Evolutionary conservation across 495 filamentous ascomycete genomes (phyloP), one percentile per base, ranked within the genome.

Genomic region (Aspergillus mulundensis): DNA sequence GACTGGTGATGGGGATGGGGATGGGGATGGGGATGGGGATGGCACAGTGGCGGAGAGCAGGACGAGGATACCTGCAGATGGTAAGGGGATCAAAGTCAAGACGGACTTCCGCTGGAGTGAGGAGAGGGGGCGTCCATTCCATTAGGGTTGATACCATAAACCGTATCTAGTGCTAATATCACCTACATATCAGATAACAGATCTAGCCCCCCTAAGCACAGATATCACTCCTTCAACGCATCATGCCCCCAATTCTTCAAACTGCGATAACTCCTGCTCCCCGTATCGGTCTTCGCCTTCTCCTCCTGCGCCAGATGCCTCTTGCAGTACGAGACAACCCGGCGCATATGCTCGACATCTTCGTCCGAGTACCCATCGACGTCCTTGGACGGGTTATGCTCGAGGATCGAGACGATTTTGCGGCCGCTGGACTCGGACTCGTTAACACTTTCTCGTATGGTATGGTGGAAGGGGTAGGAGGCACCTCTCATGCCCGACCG

Each of bases 221-320:
- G n/a, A n/a, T n/a, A n/a, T n/a, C 12, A 36, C 32, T 36, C 53
- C 52, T 84, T 86, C 56, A 74, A 65, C 8, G 81, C 66, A 77
- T 87, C 84, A 68, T 87, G 84, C 1, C 83, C 82, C 83, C 84
- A 87, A 54, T 87, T 88, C 74, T 87, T 87, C 67, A 87, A 64
- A 32, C 76, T 81, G 56, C 77, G 78, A 57, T 81, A 82, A 38
- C 79, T 81, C 57, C 78, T 82, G 51, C 78, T 82, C 32, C 78
- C 62, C 5, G 75, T 74, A 66, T 84, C 61, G 56, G 71, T 69
- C 66, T 84, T 87, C 12, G 77, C 82, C 24, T 67, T 77, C 36
- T 74, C 77, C 69, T 89, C 85, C 64, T 87, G 82, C 21, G 82
- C 85, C 3, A 88, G 61, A 68, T 86, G 84, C 3, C 86, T 70